phyloP scores from a whole-genome alignment of 2,329 filamentous ascomycete genomes.

The Epichloe bromicola region DNA sequence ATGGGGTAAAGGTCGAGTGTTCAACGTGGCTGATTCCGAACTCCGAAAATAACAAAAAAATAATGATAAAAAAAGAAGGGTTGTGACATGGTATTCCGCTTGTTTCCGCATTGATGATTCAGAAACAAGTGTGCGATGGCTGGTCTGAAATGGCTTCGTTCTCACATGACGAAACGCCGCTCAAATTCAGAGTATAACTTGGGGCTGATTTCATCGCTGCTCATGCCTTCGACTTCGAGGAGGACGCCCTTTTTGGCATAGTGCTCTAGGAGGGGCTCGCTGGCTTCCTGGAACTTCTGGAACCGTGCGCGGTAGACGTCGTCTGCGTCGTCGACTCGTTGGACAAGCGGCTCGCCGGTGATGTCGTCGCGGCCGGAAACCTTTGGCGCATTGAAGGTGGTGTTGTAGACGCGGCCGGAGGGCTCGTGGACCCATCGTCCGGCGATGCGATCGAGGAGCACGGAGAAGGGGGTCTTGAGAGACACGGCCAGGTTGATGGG shows the following conservation, averaged over 20 bases:
- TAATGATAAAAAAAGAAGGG: background rate
- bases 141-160: background rate
- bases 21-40: background rate
- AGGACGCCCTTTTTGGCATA: slow-evolving; percentile 79
- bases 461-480: slow-evolving; percentile 69
- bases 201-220: slow-evolving; percentile 91
- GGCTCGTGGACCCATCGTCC: slow-evolving; percentile 89
- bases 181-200: slow-evolving; percentile 75
- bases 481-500: slow-evolving; percentile 94
- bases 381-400: slow-evolving; percentile 76
- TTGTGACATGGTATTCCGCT: background rate
- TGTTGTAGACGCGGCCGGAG: slow-evolving; percentile 90
- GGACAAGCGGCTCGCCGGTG: slow-evolving; percentile 74
- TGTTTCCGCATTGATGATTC: too few relatives aligned
- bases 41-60: background rate
- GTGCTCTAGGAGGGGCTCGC: slow-evolving; percentile 71
- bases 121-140: too few relatives aligned
- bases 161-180: slow-evolving; percentile 45
- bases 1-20: background rate
- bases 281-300: slow-evolving; percentile 76
- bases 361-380: slow-evolving; percentile 74
- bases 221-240: slow-evolving; percentile 76
- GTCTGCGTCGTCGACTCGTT: slow-evolving; percentile 75
- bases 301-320: slow-evolving; percentile 74
- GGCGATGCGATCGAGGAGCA: slow-evolving; percentile 80